These are phyloP conservation scores for Anisodus acutangulus DNA, from an alignment of 257 asterid genomes.

Conservation along the genomic window DNA sequence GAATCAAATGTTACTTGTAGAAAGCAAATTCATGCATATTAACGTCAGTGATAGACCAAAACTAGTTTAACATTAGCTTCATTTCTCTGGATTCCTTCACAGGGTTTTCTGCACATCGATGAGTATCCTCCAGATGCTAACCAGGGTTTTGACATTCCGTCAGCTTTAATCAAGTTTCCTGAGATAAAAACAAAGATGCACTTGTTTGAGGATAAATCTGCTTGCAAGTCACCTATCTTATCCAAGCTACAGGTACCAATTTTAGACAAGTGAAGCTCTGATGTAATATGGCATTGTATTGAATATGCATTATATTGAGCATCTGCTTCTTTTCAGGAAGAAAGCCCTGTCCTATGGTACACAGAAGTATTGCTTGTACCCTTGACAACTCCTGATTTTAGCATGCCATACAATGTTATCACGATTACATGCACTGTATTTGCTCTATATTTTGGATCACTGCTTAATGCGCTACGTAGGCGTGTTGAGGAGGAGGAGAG, in stretches of 20 bases:
- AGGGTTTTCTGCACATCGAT: constrained; percentile 97
- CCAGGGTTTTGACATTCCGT: constrained; percentile 98
- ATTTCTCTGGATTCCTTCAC: constrained; percentile 33
- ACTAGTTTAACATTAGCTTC: neutral
- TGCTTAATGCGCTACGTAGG: constrained; percentile 84
- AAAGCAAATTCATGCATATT: neutral
- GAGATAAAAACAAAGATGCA: constrained; percentile 64
- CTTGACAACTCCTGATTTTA: constrained; percentile 98
- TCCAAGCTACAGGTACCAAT: constrained; percentile 70
- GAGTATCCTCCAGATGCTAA: constrained; percentile 99
- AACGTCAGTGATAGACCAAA: neutral
- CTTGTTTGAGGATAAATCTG: constrained; percentile 50
- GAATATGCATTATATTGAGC: constrained; percentile 24
- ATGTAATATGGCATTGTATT: neutral
- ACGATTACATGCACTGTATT: constrained; percentile 96
- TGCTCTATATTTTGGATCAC: constrained; percentile 92
- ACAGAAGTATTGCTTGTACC: constrained; percentile 96
- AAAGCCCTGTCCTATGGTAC: constrained; percentile 65
- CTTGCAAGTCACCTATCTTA: constrained; percentile 57
- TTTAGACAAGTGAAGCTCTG: constrained; percentile 9
- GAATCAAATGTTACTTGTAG: constrained; percentile 2
- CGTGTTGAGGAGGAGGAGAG: constrained; percentile 87
- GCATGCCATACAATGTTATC: constrained; percentile 99
- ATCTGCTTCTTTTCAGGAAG: constrained; percentile 54
- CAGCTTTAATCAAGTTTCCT: constrained; percentile 72